phyloP scores from a whole-genome alignment of 495 filamentous ascomycete genomes.

The Articulospora tetracladia region DNA sequence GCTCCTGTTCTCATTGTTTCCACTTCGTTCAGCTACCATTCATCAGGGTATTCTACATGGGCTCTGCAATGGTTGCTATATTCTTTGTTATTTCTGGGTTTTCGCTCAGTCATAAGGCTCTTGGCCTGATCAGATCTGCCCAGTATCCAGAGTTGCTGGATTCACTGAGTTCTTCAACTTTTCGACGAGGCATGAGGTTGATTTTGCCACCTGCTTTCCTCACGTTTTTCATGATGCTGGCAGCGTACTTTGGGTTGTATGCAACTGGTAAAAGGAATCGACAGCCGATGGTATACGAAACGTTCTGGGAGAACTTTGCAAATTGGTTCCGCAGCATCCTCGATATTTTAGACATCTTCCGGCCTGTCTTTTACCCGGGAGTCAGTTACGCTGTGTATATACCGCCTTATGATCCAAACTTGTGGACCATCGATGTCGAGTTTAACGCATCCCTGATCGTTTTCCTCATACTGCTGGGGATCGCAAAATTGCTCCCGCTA shows the following conservation, averaged over 20 bases:
- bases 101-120: constrained; percentile 57
- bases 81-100: constrained; percentile 74
- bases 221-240: constrained; percentile 12
- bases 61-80: constrained; percentile 58
- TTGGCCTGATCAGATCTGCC: constrained; percentile 48
- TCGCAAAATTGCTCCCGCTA: constrained; percentile 41
- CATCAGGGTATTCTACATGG: constrained; percentile 47
- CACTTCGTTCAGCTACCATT: constrained; percentile 54
- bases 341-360: not conserved
- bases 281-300: not conserved
- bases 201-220: constrained; percentile 42
- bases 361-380: not conserved
- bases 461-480: constrained; percentile 53
- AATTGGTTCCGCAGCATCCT: not conserved
- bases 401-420: constrained; percentile 53
- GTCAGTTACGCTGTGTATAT: not conserved
- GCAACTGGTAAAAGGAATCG: not conserved
- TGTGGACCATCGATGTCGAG: constrained; percentile 72
- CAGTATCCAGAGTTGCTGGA: constrained; percentile 30
- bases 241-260: constrained; percentile 1
- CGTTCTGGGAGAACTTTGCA: not conserved
- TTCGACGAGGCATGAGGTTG: constrained; percentile 58
- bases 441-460: constrained; percentile 60
- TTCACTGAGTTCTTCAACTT: constrained; percentile 50
- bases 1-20: constrained; percentile 39